Conservation (phyloP, 768 basidiomycete genomes). For the Kwoniella dejecticola region DNA sequence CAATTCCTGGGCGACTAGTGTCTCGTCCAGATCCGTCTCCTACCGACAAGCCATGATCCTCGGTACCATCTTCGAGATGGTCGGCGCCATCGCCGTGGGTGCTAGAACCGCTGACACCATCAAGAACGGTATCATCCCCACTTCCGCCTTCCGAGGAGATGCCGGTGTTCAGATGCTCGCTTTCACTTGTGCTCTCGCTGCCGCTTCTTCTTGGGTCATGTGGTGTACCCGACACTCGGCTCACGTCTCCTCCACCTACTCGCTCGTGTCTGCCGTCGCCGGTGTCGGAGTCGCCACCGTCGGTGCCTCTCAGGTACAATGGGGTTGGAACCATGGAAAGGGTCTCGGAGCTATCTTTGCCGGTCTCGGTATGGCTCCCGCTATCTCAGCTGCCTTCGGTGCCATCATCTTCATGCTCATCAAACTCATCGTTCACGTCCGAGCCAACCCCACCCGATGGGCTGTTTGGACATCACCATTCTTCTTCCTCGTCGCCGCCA, state of each 20-base stretch:
- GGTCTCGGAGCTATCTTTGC: conserved; percentile 57
- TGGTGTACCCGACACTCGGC: conserved; percentile 55
- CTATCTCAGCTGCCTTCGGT: conserved; percentile 55
- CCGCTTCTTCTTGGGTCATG: conserved; percentile 54
- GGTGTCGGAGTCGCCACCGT: conserved; percentile 58
- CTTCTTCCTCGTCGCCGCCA: conserved; percentile 50
- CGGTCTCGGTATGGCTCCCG: conserved; percentile 54
- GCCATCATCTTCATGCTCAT: conserved; percentile 53
- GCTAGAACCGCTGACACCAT: conserved; percentile 55
- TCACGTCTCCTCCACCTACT: conserved; percentile 60
- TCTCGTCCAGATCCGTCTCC: conserved; percentile 38
- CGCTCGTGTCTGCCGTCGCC: conserved; percentile 58
- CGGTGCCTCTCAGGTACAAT: conserved; percentile 56
- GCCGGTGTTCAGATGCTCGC: conserved; percentile 57
- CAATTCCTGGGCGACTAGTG: conserved; percentile 37
- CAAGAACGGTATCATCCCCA: conserved; percentile 59
- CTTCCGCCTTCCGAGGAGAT: conserved; percentile 54
- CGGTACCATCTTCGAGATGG: conserved; percentile 38
- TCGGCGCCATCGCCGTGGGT: conserved; percentile 36
- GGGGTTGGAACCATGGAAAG: conserved; percentile 59
- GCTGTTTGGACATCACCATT: conserved; percentile 53
- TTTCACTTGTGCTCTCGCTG: conserved; percentile 57
- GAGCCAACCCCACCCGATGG: conserved; percentile 47
- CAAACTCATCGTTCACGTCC: conserved; percentile 54
- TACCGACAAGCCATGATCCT: conserved; percentile 41